Conservation (phyloP, 352 stramenopile genomes). For the Pythium chondricola region DNA sequence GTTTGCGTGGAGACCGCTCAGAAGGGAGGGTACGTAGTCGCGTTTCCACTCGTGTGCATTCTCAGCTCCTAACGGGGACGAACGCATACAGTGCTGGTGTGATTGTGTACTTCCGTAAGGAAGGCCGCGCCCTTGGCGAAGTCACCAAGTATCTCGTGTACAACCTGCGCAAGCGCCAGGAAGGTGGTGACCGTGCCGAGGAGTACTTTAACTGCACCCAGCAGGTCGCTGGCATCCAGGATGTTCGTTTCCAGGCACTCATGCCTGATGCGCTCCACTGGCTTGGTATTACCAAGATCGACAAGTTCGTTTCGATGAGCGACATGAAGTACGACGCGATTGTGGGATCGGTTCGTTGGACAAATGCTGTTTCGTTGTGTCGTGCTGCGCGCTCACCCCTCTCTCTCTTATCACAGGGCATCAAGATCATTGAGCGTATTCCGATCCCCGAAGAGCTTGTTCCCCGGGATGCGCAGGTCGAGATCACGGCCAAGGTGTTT, state of each 20-base stretch:
- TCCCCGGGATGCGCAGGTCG: slow-evolving; percentile 96
- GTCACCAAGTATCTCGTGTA: slow-evolving; percentile 99
- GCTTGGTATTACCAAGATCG: slow-evolving; percentile 93
- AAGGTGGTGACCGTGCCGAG: slow-evolving; percentile 94
- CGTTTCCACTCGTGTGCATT: not conserved
- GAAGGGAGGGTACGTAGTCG: slow-evolving; percentile 81
- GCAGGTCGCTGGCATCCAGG: slow-evolving; percentile 95
- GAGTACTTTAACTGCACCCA: slow-evolving; percentile 99
- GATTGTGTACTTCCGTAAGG: slow-evolving; percentile 99
- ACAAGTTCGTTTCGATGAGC: slow-evolving; percentile 97
- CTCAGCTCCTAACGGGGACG: not conserved
- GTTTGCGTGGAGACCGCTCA: slow-evolving; percentile 98
- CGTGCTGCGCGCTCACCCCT: not conserved
- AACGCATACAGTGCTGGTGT: slow-evolving; percentile 86
- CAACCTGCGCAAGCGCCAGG: slow-evolving; percentile 98
- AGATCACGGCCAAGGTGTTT: slow-evolving; percentile 98
- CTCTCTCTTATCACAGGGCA: slow-evolving; percentile 55
- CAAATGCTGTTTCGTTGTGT: not conserved
- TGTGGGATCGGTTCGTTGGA: slow-evolving; percentile 89
- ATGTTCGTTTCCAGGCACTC: slow-evolving; percentile 97
- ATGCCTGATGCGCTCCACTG: slow-evolving; percentile 99
- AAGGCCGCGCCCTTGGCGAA: slow-evolving; percentile 95
- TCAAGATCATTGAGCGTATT: slow-evolving; percentile 98
- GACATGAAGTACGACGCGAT: slow-evolving; percentile 99
- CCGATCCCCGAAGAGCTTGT: slow-evolving; percentile 98